Evolutionary conservation across 2,329 filamentous ascomycete genomes (phyloP).

Genomic region (Sphaerulina vaccinii): DNA sequence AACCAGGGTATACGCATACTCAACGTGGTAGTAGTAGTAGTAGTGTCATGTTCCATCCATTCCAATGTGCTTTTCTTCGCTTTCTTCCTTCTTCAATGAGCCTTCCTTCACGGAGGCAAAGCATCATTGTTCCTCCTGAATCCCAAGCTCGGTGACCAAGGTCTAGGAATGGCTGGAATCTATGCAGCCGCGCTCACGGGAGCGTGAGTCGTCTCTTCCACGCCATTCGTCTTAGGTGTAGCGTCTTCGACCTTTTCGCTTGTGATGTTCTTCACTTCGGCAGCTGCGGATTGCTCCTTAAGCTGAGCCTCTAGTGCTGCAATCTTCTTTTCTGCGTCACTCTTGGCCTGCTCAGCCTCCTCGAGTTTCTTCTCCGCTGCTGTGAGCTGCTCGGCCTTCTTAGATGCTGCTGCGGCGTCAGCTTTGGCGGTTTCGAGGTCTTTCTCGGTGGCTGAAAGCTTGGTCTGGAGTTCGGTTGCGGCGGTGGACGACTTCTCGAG

Average conservation of each 20-base stretch:
- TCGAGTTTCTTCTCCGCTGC: constrained; percentile 10
- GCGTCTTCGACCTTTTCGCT: constrained; percentile 5
- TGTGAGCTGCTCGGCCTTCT: constrained; percentile 12
- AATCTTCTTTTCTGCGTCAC: constrained; percentile 11
- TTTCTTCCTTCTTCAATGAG: background rate
- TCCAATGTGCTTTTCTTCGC: background rate
- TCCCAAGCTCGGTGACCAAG: constrained; percentile 1
- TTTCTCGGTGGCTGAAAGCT: constrained; percentile 14
- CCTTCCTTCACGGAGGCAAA: background rate
- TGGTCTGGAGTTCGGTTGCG: constrained; percentile 11
- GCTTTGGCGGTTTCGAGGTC: constrained; percentile 16
- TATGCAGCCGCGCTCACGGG: constrained; percentile 8
- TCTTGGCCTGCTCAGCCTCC: constrained; percentile 1
- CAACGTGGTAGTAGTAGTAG: background rate
- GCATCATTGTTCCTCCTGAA: background rate
- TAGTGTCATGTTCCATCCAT: background rate
- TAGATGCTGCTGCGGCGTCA: constrained; percentile 8
- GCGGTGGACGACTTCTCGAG: constrained; percentile 12
- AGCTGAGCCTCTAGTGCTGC: constrained; percentile 11
- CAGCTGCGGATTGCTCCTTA: constrained; percentile 8
- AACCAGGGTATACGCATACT: background rate
- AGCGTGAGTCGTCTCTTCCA: constrained; percentile 4
- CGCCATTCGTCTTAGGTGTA: constrained; percentile 4
- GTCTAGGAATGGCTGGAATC: background rate
- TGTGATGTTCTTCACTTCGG: constrained; percentile 6